Conservation (phyloP, 805 yeast species). For the Sporopachydermia quercuum region DNA sequence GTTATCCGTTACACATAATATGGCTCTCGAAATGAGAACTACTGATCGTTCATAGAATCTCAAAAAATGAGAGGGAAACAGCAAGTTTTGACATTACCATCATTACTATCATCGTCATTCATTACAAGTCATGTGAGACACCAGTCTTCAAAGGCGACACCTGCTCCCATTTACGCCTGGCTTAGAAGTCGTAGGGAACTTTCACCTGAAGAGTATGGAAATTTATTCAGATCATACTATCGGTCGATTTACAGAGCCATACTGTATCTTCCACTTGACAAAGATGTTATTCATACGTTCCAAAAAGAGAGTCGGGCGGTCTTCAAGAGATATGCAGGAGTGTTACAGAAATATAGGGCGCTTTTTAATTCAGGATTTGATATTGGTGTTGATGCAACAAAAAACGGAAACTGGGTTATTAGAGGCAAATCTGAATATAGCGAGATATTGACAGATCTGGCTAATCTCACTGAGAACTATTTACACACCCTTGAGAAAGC, state of each 20-base stretch:
- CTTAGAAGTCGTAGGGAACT: background rate
- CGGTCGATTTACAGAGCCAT: background rate
- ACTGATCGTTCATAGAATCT: too few relatives aligned
- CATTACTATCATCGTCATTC: too few relatives aligned
- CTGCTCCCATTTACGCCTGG: constrained; percentile 1
- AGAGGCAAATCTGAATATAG: background rate
- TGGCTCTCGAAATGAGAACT: too few relatives aligned
- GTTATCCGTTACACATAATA: too few relatives aligned
- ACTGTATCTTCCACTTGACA: background rate
- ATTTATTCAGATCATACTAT: background rate
- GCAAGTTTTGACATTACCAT: too few relatives aligned
- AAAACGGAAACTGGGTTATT: background rate
- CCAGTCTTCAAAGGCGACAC: too few relatives aligned
- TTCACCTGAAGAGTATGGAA: background rate
- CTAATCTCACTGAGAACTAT: background rate
- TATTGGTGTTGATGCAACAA: too few relatives aligned
- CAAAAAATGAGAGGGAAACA: too few relatives aligned
- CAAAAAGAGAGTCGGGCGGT: background rate
- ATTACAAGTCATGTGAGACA: too few relatives aligned
- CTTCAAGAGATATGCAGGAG: background rate
- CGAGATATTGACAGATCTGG: background rate
- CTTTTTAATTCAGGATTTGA: too few relatives aligned
- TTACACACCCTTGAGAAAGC: background rate
- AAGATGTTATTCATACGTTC: background rate
- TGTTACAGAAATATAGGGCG: background rate